Base-by-base conservation (phyloP, 306 rosid genomes). In the Oxytropis ochrocephala region DNA sequence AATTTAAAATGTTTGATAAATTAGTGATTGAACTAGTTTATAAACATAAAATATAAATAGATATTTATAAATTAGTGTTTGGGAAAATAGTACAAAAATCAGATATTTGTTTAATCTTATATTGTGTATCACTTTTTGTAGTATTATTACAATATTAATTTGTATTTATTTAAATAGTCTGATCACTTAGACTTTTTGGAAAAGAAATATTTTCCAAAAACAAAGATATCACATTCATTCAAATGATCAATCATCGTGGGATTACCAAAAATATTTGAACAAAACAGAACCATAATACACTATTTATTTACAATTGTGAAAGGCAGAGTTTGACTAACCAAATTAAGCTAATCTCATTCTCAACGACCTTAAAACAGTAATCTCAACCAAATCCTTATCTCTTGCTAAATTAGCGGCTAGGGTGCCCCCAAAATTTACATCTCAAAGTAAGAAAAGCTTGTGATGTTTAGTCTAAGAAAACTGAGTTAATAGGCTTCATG, bases 331-430 rank as follows among this genome's bases (percentile, higher is more conserved):
- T 81, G 85, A 81, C 75, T 51, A 33, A 64, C 2, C 41, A 36
- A 67, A 63, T 11, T 11, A 62, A 62, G 60, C 5, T 7, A 29
- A 24, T 49, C 69, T 49, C 11, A 53, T 11, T 32, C 18, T 32
- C 18, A 32, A 11, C 30, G 80, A 82, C 86, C 74, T 70, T 11
- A 7, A 67, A 76, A 81, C 72, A 76, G 85, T 76, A 76, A 80
- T 61, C 70, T 46, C 7, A 75, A 5, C 75, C 81, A 39, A 56
- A 74, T 48, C 60, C 70, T 75, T 71, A 65, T 64, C 71, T 70
- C 19, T 65, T 43, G 80, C 81, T 72, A 67, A 67, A 76, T 76
- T 41, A 67, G 35, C 81, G 81, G 85, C 32, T 60, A 24, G 77
- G 79, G 75, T 62, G 58, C 6, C 77, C 61, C 68, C 36, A 50